Evolutionary conservation across 176 grass and related monocot species (phyloP).

Genomic region (Musa schizocarpa): DNA sequence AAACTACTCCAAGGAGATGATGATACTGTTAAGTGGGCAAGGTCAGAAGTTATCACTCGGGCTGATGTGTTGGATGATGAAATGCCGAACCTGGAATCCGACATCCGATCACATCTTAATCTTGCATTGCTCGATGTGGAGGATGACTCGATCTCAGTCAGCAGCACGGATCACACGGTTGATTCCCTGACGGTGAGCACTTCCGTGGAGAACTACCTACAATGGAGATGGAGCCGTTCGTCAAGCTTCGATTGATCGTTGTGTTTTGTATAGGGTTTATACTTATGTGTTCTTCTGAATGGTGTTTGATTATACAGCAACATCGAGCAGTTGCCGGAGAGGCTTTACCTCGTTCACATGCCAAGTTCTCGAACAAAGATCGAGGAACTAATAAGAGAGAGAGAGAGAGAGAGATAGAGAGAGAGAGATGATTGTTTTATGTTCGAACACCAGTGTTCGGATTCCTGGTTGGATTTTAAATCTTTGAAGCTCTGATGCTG

Average conservation of each 20-base stretch:
- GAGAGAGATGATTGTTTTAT: neutral
- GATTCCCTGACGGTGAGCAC: slow-evolving; percentile 37
- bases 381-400: neutral
- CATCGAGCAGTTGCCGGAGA: neutral
- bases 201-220: slow-evolving; percentile 61
- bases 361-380: neutral
- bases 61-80: slow-evolving; percentile 51
- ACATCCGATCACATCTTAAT: slow-evolving; percentile 73
- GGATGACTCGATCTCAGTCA: slow-evolving; percentile 55
- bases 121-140: slow-evolving; percentile 79
- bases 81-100: slow-evolving; percentile 14
- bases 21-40: slow-evolving; percentile 52
- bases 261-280: slow-evolving; percentile 21
- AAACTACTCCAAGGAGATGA: slow-evolving; percentile 69
- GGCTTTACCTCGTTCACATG: neutral
- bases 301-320: neutral
- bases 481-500: neutral
- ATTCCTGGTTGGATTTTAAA: neutral
- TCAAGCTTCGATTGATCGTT: slow-evolving; percentile 58
- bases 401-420: neutral
- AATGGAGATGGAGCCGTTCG: slow-evolving; percentile 51
- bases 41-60: slow-evolving; percentile 27
- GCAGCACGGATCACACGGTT: slow-evolving; percentile 63
- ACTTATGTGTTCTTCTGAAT: neutral
- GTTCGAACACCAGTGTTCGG: neutral